phyloP scores from a whole-genome alignment of 2,329 filamentous ascomycete genomes.

The Lasiodiplodia theobromae region DNA sequence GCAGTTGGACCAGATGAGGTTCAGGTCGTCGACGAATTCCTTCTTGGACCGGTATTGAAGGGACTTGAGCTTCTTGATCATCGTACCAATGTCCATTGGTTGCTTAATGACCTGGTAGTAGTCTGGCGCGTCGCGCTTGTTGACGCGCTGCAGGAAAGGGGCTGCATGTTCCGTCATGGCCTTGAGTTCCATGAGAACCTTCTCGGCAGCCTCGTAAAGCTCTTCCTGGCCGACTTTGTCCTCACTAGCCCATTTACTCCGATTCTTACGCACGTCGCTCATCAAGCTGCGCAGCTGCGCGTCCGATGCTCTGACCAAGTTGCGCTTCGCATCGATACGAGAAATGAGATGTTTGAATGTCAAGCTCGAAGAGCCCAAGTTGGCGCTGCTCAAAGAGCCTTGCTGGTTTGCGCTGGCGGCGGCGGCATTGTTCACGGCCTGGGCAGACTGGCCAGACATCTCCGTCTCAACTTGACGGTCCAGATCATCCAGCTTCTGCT shows the following conservation, averaged over 20 bases:
- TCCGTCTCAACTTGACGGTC: conserved; percentile 96
- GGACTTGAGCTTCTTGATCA: conserved; percentile 95
- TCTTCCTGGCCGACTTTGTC: conserved; percentile 98
- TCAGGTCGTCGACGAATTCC: conserved; percentile 92
- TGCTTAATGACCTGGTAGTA: conserved; percentile 95
- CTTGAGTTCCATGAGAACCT: conserved; percentile 95
- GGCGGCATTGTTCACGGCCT: conserved; percentile 62
- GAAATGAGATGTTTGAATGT: conserved; percentile 97
- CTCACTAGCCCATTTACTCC: conserved; percentile 98
- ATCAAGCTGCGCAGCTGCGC: conserved; percentile 90
- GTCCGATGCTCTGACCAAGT: conserved; percentile 89
- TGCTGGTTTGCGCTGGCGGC: conserved; percentile 69
- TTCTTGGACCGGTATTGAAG: conserved; percentile 71
- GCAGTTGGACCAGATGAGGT: conserved; percentile 97
- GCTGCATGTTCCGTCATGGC: conserved; percentile 97
- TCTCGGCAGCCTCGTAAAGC: conserved; percentile 94
- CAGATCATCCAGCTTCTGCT: conserved; percentile 94
- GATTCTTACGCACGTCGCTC: conserved; percentile 96
- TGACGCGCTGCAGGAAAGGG: conserved; percentile 92
- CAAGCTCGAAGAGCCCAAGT: conserved; percentile 92
- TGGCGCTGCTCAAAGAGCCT: conserved; percentile 89
- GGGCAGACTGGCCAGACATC: conserved; percentile 71
- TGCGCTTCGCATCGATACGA: conserved; percentile 90
- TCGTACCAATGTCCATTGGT: conserved; percentile 95
- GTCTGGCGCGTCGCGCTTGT: conserved; percentile 95